Evolutionary conservation across 2,329 filamentous ascomycete genomes (phyloP), one percentile per base, ranked within the genome.

Genomic region (Aspergillus ruber): DNA sequence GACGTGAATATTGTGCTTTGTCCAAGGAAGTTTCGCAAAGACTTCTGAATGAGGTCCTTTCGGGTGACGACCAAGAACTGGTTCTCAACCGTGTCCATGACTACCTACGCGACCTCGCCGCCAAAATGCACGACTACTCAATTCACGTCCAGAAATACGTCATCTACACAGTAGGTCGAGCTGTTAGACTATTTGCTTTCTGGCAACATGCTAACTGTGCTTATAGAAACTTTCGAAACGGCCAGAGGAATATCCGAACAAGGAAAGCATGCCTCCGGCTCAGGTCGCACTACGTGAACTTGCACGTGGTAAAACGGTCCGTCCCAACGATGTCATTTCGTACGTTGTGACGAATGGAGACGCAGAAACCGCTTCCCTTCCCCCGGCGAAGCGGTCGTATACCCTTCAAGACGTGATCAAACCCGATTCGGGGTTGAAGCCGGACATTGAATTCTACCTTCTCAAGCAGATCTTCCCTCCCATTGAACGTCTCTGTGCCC

Each of bases 381-480:
- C 70, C 64, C 74, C 89, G 2, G 87, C 93, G 18, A 95, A 95
- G 71, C 88, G 94, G 56, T 91, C 93, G 3, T 91, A 88, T 66
- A 84, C 86, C 4, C 85, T 88, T 1, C 85, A 90, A 48, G 93
- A 98, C 65, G 83, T 95, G 15, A 74, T 88, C 50, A 94, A 93
- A 62, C 64, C 81, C 13, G 86, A 87, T 56, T 83, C 85, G 1
- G 84, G 76, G 1, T 78, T 98, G 6, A 79, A 85, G 49, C 88
- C 90, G 2, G 93, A 98, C 62, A 81, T 96, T n/a, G 93, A 98
- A 64, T 97, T 90, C 81, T 98, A 98, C 68, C 82, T 98, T 35
- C 86, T 89, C 74, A 98, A 98, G 75, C 93, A 98, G 69, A 96
- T 98, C 50, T 89, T 98, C 71, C 93, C 93, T 9, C 93, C 93